These are phyloP conservation scores for Camellia oleifera DNA, from an alignment of 179 eudicot genomes.

Conservation along the genomic window DNA sequence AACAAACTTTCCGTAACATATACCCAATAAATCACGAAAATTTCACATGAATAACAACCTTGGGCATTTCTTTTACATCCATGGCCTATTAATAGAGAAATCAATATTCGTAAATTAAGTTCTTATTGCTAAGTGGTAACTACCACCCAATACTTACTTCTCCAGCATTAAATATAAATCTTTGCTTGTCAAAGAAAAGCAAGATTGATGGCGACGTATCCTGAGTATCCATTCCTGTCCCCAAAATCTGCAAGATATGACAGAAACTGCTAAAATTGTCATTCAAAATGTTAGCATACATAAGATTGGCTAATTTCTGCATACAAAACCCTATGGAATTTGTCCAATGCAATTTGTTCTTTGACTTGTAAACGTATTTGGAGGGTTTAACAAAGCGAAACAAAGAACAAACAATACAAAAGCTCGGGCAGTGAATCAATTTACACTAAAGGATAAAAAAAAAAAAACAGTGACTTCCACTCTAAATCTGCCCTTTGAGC, in stretches of 20 bases:
- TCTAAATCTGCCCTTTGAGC: no score
- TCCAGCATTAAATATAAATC: slow-evolving; percentile 94
- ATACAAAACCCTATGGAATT: no score
- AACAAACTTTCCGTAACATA: slow-evolving; percentile 1
- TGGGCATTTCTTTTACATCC: neutral
- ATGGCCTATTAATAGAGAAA: neutral
- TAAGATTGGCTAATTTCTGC: no score
- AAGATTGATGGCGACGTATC: slow-evolving; percentile 88
- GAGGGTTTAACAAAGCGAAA: no score
- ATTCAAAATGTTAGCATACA: no score
- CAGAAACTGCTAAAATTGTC: neutral
- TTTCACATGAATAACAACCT: neutral
- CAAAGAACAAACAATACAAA: no score
- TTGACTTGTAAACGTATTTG: no score
- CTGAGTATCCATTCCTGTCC: slow-evolving; percentile 98
- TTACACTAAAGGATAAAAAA: no score
- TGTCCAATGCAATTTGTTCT: no score
- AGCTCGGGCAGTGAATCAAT: no score
- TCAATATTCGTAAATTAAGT: neutral
- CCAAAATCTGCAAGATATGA: slow-evolving; percentile 56
- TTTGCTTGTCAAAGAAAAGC: slow-evolving; percentile 90
- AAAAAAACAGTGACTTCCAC: no score
- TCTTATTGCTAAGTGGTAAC: neutral
- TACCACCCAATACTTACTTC: slow-evolving; percentile 55
- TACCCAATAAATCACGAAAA: neutral